Percentiles rank a stretch among this genome's conserved stretches.
phyloP scores from a whole-genome alignment of 208 protist species.

The Crithidia fasciculata region DNA sequence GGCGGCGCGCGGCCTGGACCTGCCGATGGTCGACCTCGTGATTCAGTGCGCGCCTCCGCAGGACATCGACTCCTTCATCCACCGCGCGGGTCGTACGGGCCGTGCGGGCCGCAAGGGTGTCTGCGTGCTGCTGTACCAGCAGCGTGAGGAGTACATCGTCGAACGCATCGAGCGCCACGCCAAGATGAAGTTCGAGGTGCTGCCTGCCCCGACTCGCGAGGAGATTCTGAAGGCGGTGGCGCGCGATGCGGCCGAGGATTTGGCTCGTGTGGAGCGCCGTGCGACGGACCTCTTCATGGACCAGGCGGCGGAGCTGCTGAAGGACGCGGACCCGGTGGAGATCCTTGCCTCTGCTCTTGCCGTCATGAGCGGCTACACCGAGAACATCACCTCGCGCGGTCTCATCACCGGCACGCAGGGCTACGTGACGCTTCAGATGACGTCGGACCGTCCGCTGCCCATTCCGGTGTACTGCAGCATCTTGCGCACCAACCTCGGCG shows the following conservation, averaged over 20 bases:
- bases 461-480: conserved; percentile 89
- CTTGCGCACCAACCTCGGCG: conserved; percentile 84
- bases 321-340: conserved; percentile 86
- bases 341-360: conserved; percentile 89
- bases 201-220: conserved; percentile 85
- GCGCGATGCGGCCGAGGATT: conserved; percentile 83
- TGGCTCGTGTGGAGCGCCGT: conserved; percentile 85
- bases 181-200: conserved; percentile 91
- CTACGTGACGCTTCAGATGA: conserved; percentile 80
- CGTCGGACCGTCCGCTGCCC: conserved; percentile 67
- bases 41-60: conserved; percentile 86
- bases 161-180: conserved; percentile 91
- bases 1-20: conserved; percentile 86
- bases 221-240: conserved; percentile 90
- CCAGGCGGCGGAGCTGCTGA: conserved; percentile 84
- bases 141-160: conserved; percentile 86
- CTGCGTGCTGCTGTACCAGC: conserved; percentile 89
- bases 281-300: conserved; percentile 90
- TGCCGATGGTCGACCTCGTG: conserved; percentile 91
- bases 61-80: conserved; percentile 96
- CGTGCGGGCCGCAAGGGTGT: conserved; percentile 92
- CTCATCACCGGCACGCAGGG: conserved; percentile 83
- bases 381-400: conserved; percentile 80
- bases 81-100: conserved; percentile 96
- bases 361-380: conserved; percentile 93